Percentiles rank a stretch among this genome's conserved stretches.
Evolutionary conservation across 306 rosid species (phyloP).

Genomic region (Rosa lucieae): DNA sequence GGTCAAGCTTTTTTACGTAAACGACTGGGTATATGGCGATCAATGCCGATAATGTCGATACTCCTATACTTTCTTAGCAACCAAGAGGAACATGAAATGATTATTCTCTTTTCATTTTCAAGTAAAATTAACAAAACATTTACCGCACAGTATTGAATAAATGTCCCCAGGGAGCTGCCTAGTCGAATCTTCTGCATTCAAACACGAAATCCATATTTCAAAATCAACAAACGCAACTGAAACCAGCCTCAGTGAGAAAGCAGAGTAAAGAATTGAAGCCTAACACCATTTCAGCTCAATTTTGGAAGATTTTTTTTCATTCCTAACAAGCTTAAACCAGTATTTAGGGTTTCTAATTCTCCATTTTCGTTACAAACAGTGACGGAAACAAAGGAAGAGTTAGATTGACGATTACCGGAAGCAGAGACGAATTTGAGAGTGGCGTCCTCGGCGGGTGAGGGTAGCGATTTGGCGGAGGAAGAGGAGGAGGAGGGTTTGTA

Average conservation of each 20-base stretch:
- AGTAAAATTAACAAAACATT: conserved; percentile 39
- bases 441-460: conserved; percentile 20
- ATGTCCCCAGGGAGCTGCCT: conserved; percentile 29
- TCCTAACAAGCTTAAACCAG: not conserved
- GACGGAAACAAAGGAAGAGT: conserved; percentile 12
- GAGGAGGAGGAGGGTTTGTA: not conserved
- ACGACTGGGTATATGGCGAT: no score
- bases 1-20: not conserved
- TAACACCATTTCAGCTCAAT: not conserved
- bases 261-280: not conserved
- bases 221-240: not conserved
- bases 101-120: not conserved
- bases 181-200: conserved; percentile 51
- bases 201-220: conserved; percentile 18
- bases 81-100: conserved; percentile 9
- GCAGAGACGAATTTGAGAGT: conserved; percentile 24
- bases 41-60: not conserved
- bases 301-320: not conserved
- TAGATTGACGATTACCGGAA: conserved; percentile 42
- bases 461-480: not conserved
- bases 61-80: not conserved
- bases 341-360: not conserved
- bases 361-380: not conserved
- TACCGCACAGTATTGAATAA: conserved; percentile 50
- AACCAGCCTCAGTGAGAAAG: no score